Conservation (phyloP, 2,329 filamentous ascomycete genomes). For the Didymellaceae sp. region DNA sequence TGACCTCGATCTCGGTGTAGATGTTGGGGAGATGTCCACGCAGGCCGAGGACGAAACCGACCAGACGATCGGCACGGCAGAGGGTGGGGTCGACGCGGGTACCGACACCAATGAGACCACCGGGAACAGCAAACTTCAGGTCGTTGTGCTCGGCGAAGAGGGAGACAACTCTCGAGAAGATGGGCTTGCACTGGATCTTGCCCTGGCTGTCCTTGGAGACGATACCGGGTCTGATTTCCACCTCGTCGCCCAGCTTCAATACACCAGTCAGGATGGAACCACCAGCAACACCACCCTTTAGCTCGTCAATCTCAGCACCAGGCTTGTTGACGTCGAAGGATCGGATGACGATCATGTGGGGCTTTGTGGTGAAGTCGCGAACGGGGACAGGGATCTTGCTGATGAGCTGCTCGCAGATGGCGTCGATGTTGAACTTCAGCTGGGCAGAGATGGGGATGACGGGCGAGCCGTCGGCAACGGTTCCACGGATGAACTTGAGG, state of each 20-base stretch:
- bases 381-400: conserved; percentile 91
- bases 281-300: conserved; percentile 98
- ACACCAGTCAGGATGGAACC: conserved; percentile 96
- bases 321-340: conserved; percentile 99
- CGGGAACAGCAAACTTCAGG: conserved; percentile 96
- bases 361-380: conserved; percentile 88
- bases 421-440: conserved; percentile 99
- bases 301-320: conserved; percentile 95
- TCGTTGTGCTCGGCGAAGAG: conserved; percentile 98
- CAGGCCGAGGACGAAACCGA: conserved; percentile 95
- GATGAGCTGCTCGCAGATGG: conserved; percentile 94
- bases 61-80: conserved; percentile 97
- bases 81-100: conserved; percentile 97
- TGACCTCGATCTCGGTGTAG: conserved; percentile 95
- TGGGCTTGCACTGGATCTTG: conserved; percentile 93
- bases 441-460: conserved; percentile 97
- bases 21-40: conserved; percentile 94
- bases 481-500: conserved; percentile 97
- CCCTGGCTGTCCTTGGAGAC: conserved; percentile 94
- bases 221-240: conserved; percentile 98
- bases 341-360: conserved; percentile 99
- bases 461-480: conserved; percentile 90
- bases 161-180: conserved; percentile 92
- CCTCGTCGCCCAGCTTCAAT: conserved; percentile 95
- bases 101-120: conserved; percentile 95